These are phyloP conservation scores for Aspergillus intermedius DNA, from an alignment of 2,329 filamentous ascomycete genomes.

Conservation along the genomic window DNA sequence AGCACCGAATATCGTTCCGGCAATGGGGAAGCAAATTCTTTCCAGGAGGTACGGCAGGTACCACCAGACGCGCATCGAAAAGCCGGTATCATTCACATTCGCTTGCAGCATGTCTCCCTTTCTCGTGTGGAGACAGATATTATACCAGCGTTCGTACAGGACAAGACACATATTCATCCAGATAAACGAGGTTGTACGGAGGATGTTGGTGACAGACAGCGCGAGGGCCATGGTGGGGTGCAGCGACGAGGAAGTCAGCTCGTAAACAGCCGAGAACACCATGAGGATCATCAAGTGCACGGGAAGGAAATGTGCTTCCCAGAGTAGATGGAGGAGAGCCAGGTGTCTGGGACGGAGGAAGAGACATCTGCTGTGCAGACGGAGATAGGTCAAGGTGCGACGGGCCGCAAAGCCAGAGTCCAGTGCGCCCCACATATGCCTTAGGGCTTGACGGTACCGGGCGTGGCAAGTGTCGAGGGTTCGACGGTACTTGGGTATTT, in stretches of 20 bases:
- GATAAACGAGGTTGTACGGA: slow-evolving; percentile 57
- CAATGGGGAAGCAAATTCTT: slow-evolving; percentile 59
- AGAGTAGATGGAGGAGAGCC: slow-evolving; percentile 60
- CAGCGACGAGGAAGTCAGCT: slow-evolving; percentile 47
- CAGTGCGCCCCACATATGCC: slow-evolving; percentile 70
- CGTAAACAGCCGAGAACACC: slow-evolving; percentile 56
- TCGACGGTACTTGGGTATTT: slow-evolving; percentile 24
- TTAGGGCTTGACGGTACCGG: slow-evolving; percentile 64
- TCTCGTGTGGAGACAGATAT: slow-evolving; percentile 53
- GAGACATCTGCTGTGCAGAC: slow-evolving; percentile 11
- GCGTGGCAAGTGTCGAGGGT: slow-evolving; percentile 52
- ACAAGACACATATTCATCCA: slow-evolving; percentile 58
- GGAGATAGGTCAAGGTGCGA: slow-evolving; percentile 37
- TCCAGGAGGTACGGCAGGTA: slow-evolving; percentile 56
- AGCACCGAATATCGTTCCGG: slow-evolving; percentile 61
- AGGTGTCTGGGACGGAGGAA: slow-evolving; percentile 45
- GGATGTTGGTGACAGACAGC: slow-evolving; percentile 53
- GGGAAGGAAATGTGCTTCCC: slow-evolving; percentile 67
- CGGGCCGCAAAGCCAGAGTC: slow-evolving; percentile 62
- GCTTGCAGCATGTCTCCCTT: slow-evolving; percentile 62
- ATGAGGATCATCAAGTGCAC: slow-evolving; percentile 61
- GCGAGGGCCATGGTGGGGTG: slow-evolving; percentile 52
- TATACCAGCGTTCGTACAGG: slow-evolving; percentile 63
- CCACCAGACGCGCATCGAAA: slow-evolving; percentile 53
- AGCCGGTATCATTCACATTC: slow-evolving; percentile 55